These are phyloP conservation scores for Dichotomopilus funicola DNA, from an alignment of 2,329 filamentous ascomycete species.

Conservation along the genomic window DNA sequence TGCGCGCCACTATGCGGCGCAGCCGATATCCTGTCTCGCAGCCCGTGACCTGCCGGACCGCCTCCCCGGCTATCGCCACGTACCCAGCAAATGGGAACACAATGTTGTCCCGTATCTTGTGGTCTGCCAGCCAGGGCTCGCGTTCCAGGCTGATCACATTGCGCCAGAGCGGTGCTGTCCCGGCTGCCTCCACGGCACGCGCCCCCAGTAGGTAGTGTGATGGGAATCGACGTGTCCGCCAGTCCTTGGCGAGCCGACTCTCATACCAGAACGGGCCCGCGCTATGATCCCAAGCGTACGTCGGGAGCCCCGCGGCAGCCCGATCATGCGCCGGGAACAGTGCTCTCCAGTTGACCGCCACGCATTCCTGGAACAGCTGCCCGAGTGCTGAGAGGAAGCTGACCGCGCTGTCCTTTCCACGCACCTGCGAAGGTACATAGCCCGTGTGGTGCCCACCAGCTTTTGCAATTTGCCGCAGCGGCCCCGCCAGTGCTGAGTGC, in stretches of 20 bases:
- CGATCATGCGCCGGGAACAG: not conserved
- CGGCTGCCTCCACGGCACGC: conserved; percentile 23
- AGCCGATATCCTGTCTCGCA: conserved; percentile 1
- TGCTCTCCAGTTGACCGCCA: conserved; percentile 1
- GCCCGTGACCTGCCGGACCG: conserved; percentile 24
- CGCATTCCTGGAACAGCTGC: conserved; percentile 4
- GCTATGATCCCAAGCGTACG: conserved; percentile 37
- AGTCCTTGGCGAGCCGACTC: conserved; percentile 1
- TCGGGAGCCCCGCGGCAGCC: conserved; percentile 24
- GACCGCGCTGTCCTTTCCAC: not conserved
- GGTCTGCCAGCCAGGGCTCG: conserved; percentile 41
- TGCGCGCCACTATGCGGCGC: not conserved
- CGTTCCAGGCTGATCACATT: conserved; percentile 36
- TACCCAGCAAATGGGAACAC: conserved; percentile 34
- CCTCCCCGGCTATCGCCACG: conserved; percentile 34
- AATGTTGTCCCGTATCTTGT: conserved; percentile 28
- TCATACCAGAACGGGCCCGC: conserved; percentile 27
- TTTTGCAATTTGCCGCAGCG: conserved; percentile 29
- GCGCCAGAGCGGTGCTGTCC: conserved; percentile 35
- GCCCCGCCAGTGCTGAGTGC: conserved; percentile 36
- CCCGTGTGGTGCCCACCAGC: not conserved
- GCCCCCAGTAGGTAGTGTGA: conserved; percentile 26
- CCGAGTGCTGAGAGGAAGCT: conserved; percentile 4
- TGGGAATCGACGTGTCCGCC: conserved; percentile 8
- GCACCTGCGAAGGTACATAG: conserved; percentile 3